phyloP scores from a whole-genome alignment of 805 yeast species.

The Spathaspora sp. region DNA sequence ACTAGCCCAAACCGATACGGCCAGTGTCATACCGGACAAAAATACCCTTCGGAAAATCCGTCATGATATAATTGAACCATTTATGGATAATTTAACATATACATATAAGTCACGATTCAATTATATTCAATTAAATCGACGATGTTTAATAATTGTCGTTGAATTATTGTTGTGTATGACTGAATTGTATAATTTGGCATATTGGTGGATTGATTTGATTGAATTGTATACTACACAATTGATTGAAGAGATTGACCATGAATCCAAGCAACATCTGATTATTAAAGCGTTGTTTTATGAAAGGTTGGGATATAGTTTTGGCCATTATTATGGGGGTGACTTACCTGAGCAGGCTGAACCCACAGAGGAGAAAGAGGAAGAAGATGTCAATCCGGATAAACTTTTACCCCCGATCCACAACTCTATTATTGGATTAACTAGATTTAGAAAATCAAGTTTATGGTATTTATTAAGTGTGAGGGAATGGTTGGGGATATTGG shows the following conservation, averaged over 20 bases:
- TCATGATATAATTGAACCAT: slow-evolving; percentile 52
- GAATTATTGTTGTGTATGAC: slow-evolving; percentile 63
- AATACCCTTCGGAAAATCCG: slow-evolving; percentile 46
- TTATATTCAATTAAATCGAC: slow-evolving; percentile 64
- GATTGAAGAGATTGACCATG: slow-evolving; percentile 42
- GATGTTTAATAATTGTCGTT: slow-evolving; percentile 62
- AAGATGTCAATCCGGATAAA: slow-evolving; percentile 28
- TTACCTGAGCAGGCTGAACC: background rate
- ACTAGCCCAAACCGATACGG: slow-evolving; percentile 50
- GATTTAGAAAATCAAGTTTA: slow-evolving; percentile 70
- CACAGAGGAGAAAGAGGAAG: slow-evolving; percentile 1
- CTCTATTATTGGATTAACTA: slow-evolving; percentile 49
- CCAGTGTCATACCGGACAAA: slow-evolving; percentile 29
- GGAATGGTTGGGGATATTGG: slow-evolving; percentile 46
- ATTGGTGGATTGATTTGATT: slow-evolving; percentile 44
- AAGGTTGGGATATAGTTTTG: slow-evolving; percentile 42
- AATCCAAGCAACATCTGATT: slow-evolving; percentile 25
- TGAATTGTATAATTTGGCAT: slow-evolving; percentile 34
- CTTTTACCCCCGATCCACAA: slow-evolving; percentile 32
- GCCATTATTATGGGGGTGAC: slow-evolving; percentile 28
- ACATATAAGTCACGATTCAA: slow-evolving; percentile 71
- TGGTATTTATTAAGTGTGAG: slow-evolving; percentile 75
- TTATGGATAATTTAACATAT: slow-evolving; percentile 69
- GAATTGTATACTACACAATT: slow-evolving; percentile 43
- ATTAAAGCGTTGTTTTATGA: slow-evolving; percentile 44